Evolutionary conservation across 2,329 filamentous ascomycete species (phyloP).

Genomic region (Myriosclerotinia scirpicola): DNA sequence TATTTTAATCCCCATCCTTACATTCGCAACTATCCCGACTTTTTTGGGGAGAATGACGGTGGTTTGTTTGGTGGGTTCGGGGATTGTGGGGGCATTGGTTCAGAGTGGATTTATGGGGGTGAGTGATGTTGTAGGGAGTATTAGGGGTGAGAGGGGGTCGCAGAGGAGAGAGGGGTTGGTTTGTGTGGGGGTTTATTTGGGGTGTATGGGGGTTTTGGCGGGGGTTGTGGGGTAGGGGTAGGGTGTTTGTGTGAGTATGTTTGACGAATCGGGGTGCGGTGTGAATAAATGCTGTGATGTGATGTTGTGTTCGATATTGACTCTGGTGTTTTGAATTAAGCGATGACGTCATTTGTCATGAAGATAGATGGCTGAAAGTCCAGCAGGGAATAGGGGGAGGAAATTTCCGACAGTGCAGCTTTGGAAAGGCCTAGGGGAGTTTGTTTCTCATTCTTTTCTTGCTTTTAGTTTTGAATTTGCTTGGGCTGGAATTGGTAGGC

Average conservation of each 20-base stretch:
- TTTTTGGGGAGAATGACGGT: constrained; percentile 59
- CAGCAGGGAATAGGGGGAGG: too few relatives aligned
- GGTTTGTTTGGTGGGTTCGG: constrained; percentile 52
- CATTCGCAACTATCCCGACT: constrained; percentile 57
- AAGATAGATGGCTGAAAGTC: too few relatives aligned
- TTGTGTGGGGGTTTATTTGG: constrained; percentile 36
- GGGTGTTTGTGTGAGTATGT: not conserved
- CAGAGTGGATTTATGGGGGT: constrained; percentile 29
- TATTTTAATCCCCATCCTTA: constrained; percentile 57
- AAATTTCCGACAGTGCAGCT: too few relatives aligned
- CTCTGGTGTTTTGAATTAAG: too few relatives aligned
- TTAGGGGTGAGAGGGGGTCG: constrained; percentile 16
- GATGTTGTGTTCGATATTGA: too few relatives aligned
- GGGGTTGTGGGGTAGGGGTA: constrained; percentile 29
- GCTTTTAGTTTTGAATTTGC: too few relatives aligned
- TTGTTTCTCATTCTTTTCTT: too few relatives aligned
- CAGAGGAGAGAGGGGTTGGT: constrained; percentile 31
- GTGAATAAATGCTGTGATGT: too few relatives aligned
- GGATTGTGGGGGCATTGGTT: constrained; percentile 41
- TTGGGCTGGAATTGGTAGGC: too few relatives aligned
- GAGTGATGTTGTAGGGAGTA: constrained; percentile 3
- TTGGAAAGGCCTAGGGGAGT: too few relatives aligned
- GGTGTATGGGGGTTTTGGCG: constrained; percentile 37
- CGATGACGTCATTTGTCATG: too few relatives aligned
- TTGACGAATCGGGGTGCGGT: too few relatives aligned